Base-by-base conservation (phyloP, 306 rosid genomes). In the Ochetophila trinervis region DNA sequence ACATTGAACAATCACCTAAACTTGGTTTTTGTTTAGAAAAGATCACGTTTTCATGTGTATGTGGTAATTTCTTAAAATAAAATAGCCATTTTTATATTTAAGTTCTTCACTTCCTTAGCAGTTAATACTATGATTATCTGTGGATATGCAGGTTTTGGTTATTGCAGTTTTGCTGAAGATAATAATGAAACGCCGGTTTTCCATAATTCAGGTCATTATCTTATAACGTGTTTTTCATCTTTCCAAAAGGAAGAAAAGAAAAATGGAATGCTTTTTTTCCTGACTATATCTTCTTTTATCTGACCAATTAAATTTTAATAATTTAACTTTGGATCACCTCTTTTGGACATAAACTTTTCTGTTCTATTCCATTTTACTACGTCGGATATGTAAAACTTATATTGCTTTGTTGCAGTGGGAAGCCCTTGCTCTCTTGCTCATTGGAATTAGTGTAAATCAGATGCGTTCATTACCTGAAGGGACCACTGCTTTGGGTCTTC, bases 401-500 rank as follows among this genome's bases (percentile, higher is more conserved):
- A 34, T 30, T 78, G n/a, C 52, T 48, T 68, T 80, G 63, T 70
- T 82, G 40, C 88, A 91, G 97, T 88, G 97, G 91, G 96, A 91
- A 77, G 97, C 97, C 56, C 97, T 91, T 80, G 97, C 93, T 23
- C 70, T 91, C 6, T 60, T 88, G 86, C 94, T 91, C 35, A 91
- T 91, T 64, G 96, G 97, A 20, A 91, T 91, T 62, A 91, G 97
- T 14, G 91, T 91, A 51, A 91, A 91, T 79, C 97, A 91, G 74
- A 71, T 91, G 81, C 81, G 87, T 47, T 84, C 91, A 67, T 76
- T 84, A 75, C 97, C 97, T 11, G 91, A 88, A 76, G 95, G 93
- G 54, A 52, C 89, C 48, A 17, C 81, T 37, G 83, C 87, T 67
- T 47, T 84, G 74, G 97, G 86, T 69, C 79, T 86, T 74, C 83